Evolutionary conservation across 1,284 basidiomycete genomes (phyloP), one percentile per base, ranked within the genome.

Genomic region (Puccinia polysora): DNA sequence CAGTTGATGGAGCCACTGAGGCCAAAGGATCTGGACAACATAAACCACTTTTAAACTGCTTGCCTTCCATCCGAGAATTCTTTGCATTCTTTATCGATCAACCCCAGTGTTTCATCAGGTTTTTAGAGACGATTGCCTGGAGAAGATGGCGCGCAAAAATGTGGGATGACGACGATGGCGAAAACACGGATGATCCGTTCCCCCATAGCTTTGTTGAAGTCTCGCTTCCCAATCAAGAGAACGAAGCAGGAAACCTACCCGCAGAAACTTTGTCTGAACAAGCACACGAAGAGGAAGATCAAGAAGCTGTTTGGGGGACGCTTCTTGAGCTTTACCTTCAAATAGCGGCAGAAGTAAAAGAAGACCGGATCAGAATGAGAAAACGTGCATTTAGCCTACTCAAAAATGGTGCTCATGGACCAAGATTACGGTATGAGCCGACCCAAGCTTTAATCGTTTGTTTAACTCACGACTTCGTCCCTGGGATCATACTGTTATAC

Each of bases 41-140:
- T 45, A 28, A 50, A 14, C 6, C 45, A n/a, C 74, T 77, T 20
- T 32, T 43, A 12, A 82, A 82, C 68, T 85, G 85, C 73, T 83
- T 86, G 0, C 89, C 91, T 0, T 91, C 91, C 0, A 92, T 94
- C 0, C 84, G 88, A 0, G 83, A 89, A 36, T 97, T 92, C 80
- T 97, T 97, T 77, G 88, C 94, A 0, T 91, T 96, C 79, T 98
- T 97, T 76, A 88, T 97, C 49, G 90, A 94, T 76, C 91, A 95
- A 77, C 87, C 88, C 73, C 83, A 83, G 1, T 86, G 90, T 67
- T 95, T 98, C 76, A 84, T 90, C 45, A 83, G 85, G 1, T 98
- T 97, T 80, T 84, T 98, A 6, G 94, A 98, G 81, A 87, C 87
- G 0, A 88, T 97, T 14, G 90, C 91, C 0, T 78, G 83, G 53